Conservation (phyloP, 805 yeast genomes). For the Schizosaccharomyces pombe region DNA sequence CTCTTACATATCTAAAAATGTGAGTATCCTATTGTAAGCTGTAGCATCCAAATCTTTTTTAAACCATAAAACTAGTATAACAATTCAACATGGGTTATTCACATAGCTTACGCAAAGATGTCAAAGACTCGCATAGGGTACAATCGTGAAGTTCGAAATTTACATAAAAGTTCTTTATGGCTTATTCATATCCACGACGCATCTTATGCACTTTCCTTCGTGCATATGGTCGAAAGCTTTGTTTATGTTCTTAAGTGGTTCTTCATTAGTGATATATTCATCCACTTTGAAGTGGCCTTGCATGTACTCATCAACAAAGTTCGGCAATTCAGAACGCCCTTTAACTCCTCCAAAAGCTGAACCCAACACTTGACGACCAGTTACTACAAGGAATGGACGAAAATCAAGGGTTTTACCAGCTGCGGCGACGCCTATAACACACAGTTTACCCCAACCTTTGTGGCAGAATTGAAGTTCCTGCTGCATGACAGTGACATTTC, state of each 20-base stretch:
- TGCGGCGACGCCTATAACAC: conserved; percentile 94
- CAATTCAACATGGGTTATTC: too few relatives aligned
- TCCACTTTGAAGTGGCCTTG: conserved; percentile 66
- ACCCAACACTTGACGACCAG: conserved; percentile 97
- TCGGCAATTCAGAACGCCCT: conserved; percentile 89
- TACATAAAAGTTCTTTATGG: neutral
- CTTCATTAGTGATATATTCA: conserved; percentile 85
- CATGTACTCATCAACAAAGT: conserved; percentile 65
- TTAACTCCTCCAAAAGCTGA: conserved; percentile 99
- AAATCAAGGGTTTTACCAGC: conserved; percentile 93
- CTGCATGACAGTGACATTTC: conserved; percentile 88
- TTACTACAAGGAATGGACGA: conserved; percentile 94
- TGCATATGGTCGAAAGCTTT: conserved; percentile 31
- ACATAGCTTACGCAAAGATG: neutral
- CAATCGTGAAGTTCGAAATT: neutral
- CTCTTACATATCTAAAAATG: too few relatives aligned
- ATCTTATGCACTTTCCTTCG: neutral
- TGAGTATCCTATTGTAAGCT: too few relatives aligned
- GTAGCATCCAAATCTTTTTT: too few relatives aligned
- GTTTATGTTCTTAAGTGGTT: conserved; percentile 54
- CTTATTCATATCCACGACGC: conserved; percentile 1
- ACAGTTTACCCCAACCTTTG: conserved; percentile 96
- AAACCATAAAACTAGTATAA: too few relatives aligned
- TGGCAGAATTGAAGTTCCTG: conserved; percentile 90
- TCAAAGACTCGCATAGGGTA: neutral